Evolutionary conservation across 345 rosid species (phyloP).

Genomic region (Abelmoschus esculentus): DNA sequence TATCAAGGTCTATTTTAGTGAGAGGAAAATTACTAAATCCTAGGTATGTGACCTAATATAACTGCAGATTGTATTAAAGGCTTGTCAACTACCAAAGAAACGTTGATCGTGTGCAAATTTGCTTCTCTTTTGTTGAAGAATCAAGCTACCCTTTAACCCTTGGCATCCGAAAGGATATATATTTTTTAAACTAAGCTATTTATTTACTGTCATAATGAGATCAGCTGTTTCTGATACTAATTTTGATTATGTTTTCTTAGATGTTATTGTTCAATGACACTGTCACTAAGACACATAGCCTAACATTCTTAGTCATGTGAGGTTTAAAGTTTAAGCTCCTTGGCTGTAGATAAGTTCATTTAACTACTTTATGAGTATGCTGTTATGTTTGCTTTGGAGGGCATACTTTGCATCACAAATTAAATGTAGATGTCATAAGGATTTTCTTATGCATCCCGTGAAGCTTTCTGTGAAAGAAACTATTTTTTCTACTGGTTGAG

Average conservation of each 20-base stretch:
- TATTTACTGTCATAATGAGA: neutral
- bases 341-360: neutral
- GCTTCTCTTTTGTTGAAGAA: too few relatives aligned
- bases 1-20: neutral
- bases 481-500: neutral
- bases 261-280: neutral
- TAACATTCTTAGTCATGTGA: neutral
- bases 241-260: neutral
- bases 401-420: neutral
- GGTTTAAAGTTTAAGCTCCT: neutral
- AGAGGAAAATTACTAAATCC: too few relatives aligned
- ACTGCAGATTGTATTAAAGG: too few relatives aligned
- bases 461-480: neutral
- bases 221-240: neutral
- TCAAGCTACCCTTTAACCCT: too few relatives aligned
- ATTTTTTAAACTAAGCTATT: neutral
- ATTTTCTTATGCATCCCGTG: neutral
- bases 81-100: too few relatives aligned
- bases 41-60: too few relatives aligned
- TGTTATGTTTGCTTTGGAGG: neutral
- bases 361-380: neutral
- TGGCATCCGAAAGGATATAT: too few relatives aligned
- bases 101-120: too few relatives aligned
- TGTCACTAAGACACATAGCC: neutral
- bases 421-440: neutral